Conservation (phyloP, 768 basidiomycete genomes). For the Tricholoma flavovirens region DNA sequence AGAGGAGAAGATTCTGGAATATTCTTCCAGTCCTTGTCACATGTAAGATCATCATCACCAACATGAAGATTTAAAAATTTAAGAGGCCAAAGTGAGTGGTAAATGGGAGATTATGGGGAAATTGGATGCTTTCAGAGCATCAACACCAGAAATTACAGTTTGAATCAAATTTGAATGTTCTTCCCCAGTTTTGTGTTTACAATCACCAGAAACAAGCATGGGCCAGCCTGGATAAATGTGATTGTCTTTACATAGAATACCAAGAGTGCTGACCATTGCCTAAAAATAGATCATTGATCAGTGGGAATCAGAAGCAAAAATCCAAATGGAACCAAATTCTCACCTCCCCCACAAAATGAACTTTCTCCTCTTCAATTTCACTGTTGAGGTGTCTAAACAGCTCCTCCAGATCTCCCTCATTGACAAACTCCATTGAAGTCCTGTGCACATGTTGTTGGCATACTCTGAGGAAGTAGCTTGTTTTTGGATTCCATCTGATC, state of each 20-base stretch:
- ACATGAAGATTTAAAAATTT: constrained; percentile 21
- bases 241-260: neutral
- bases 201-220: constrained; percentile 2
- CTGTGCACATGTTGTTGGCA: neutral
- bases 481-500: constrained; percentile 17
- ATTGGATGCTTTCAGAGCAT: neutral
- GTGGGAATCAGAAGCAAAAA: neutral
- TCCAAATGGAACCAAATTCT: neutral
- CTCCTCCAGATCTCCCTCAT: neutral
- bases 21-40: constrained; percentile 32
- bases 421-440: neutral
- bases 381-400: neutral
- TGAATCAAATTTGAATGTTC: constrained; percentile 17
- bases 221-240: neutral
- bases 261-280: neutral
- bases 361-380: neutral
- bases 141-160: constrained; percentile 9
- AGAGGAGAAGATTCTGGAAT: constrained; percentile 23
- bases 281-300: neutral
- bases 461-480: constrained; percentile 20
- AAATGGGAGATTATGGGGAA: constrained; percentile 14
- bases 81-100: constrained; percentile 14
- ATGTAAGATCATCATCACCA: constrained; percentile 30
- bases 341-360: neutral
- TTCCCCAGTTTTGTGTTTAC: constrained; percentile 1